A percentile compares a stretch with the other conserved stretches of the same genome.
These are phyloP conservation scores for Ustilago bromivora DNA, from an alignment of 1,284 basidiomycete species.

Conservation along the genomic window DNA sequence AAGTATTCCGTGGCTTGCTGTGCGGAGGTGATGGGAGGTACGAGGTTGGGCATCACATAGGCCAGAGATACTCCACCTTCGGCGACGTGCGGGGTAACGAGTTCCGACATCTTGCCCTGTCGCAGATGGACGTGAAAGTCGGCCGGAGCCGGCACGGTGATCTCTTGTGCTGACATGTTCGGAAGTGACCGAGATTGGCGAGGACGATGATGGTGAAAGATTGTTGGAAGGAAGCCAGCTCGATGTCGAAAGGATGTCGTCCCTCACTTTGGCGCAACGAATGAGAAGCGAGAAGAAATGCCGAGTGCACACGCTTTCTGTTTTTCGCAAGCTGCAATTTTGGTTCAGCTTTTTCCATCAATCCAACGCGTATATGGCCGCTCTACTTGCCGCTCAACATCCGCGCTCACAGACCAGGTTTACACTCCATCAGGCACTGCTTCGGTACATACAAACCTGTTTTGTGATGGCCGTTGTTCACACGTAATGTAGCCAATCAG, in stretches of 20 bases:
- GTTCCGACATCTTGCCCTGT: conserved; percentile 79
- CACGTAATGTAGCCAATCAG: neutral
- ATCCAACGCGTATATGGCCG: conserved; percentile 10
- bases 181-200: neutral
- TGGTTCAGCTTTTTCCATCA: conserved; percentile 2
- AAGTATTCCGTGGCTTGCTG: conserved; percentile 86
- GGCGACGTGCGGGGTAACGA: conserved; percentile 91
- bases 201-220: neutral
- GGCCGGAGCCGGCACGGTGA: conserved; percentile 57
- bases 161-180: conserved; percentile 37
- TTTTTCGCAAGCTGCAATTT: too few relatives aligned
- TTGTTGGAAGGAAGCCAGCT: neutral
- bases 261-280: conserved; percentile 2
- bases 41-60: conserved; percentile 99
- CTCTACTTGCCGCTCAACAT: conserved; percentile 18
- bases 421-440: neutral
- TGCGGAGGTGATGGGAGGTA: conserved; percentile 89
- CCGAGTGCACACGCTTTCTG: neutral
- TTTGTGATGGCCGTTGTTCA: neutral
- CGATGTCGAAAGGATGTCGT: conserved; percentile 22
- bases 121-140: conserved; percentile 95
- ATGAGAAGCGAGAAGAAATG: conserved; percentile 18
- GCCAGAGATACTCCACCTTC: conserved; percentile 89
- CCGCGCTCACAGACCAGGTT: neutral
- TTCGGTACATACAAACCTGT: too few relatives aligned